Percentiles rank a stretch among this genome's conserved stretches.
Conservation (phyloP, 768 basidiomycete species). For the Rhizopogon vulgaris region DNA sequence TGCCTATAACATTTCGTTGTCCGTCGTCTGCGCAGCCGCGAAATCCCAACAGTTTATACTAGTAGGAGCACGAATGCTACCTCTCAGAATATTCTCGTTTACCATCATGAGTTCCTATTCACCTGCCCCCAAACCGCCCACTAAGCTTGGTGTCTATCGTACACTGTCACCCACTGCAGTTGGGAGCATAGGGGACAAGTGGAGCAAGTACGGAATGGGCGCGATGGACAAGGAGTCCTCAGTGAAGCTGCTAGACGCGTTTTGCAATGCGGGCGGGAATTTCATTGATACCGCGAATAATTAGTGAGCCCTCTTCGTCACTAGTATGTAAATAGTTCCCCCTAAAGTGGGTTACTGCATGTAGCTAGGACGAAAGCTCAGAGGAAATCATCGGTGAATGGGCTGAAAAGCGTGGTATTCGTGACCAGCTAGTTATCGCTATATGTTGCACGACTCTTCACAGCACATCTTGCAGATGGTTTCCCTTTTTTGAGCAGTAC, state of each 20-base stretch:
- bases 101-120: not conserved
- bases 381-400: constrained; percentile 46
- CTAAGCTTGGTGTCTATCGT: constrained; percentile 34
- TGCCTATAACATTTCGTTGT: too few species aligned
- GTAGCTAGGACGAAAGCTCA: constrained; percentile 34
- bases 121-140: constrained; percentile 21
- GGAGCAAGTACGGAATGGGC: constrained; percentile 33
- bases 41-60: too few species aligned
- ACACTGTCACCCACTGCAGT: constrained; percentile 31
- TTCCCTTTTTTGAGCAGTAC: constrained; percentile 10
- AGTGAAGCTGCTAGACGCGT: constrained; percentile 42
- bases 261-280: constrained; percentile 40
- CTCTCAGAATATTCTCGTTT: not conserved
- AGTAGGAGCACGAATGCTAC: not conserved
- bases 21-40: too few species aligned
- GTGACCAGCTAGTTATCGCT: constrained; percentile 41
- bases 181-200: constrained; percentile 45
- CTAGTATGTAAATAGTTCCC: not conserved
- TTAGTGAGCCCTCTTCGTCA: constrained; percentile 27
- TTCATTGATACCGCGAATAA: constrained; percentile 43
- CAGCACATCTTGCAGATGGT: not conserved
- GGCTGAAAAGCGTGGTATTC: constrained; percentile 33
- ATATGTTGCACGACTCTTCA: too few species aligned
- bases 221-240: constrained; percentile 35
- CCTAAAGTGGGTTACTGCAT: not conserved